phyloP scores from a whole-genome alignment of 1,284 basidiomycete genomes.

The Cryptococcus sp. region DNA sequence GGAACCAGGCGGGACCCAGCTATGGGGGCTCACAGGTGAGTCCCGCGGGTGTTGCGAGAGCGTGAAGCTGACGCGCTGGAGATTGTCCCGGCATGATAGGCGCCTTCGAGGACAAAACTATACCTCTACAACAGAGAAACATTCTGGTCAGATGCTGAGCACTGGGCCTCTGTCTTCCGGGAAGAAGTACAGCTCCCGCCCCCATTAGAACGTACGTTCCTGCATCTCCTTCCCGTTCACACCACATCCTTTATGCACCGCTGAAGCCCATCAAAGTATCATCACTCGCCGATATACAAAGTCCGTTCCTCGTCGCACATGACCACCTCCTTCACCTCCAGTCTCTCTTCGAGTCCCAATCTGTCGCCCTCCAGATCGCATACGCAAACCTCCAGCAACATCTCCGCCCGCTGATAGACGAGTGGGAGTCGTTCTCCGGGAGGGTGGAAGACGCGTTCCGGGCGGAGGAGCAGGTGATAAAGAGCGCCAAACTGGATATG shows the following conservation, averaged over 20 bases:
- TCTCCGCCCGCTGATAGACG: slow-evolving; percentile 35
- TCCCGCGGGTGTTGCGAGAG: background rate
- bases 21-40: background rate
- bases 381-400: slow-evolving; percentile 43
- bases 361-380: slow-evolving; percentile 39
- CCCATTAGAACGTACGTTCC: slow-evolving; percentile 32
- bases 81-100: background rate
- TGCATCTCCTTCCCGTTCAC: background rate
- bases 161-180: slow-evolving; percentile 34
- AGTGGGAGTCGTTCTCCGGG: slow-evolving; percentile 33
- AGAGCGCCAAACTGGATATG: slow-evolving; percentile 38
- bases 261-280: background rate
- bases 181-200: slow-evolving; percentile 41
- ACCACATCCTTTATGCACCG: background rate
- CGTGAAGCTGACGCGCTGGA: background rate
- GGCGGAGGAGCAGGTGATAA: slow-evolving; percentile 32
- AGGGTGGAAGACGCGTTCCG: slow-evolving; percentile 34
- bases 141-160: slow-evolving; percentile 43
- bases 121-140: slow-evolving; percentile 46
- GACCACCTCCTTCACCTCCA: slow-evolving; percentile 44
- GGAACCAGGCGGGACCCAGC: slow-evolving; percentile 40
- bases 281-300: slow-evolving; percentile 22
- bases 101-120: slow-evolving; percentile 15
- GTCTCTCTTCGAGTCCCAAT: slow-evolving; percentile 42
- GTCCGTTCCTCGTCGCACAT: slow-evolving; percentile 40